These are phyloP conservation scores for Penicillium antarcticum DNA, from an alignment of 495 filamentous ascomycete species.

Conservation along the genomic window DNA sequence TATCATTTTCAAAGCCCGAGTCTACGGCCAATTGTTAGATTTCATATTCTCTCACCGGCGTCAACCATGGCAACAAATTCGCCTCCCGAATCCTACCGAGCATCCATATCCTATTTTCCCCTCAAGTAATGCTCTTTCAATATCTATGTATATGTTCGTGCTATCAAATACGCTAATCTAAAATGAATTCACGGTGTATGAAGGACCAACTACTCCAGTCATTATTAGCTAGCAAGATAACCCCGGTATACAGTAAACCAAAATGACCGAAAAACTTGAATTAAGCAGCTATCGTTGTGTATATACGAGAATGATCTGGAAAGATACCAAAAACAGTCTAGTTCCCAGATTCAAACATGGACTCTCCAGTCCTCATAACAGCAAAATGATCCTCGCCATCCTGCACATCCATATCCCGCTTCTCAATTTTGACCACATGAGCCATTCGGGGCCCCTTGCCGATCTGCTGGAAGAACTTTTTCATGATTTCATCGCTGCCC, in stretches of 20 bases:
- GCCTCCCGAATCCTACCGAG: slow-evolving; percentile 10
- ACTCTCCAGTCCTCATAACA: slow-evolving; percentile 38
- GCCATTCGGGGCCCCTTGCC: slow-evolving; percentile 67
- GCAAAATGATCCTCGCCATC: slow-evolving; percentile 64
- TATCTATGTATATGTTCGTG: too few relatives aligned
- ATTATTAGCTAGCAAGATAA: too few relatives aligned
- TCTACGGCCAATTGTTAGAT: neutral
- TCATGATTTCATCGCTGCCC: slow-evolving; percentile 59
- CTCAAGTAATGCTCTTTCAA: too few relatives aligned
- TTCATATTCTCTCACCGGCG: slow-evolving; percentile 15
- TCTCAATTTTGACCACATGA: slow-evolving; percentile 69
- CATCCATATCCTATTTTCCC: neutral
- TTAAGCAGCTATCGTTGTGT: too few relatives aligned
- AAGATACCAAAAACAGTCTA: neutral
- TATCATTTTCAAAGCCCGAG: slow-evolving; percentile 15
- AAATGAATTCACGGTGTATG: too few relatives aligned
- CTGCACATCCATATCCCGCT: slow-evolving; percentile 55
- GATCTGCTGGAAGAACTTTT: slow-evolving; percentile 71
- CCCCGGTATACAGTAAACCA: too few relatives aligned
- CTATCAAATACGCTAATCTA: too few relatives aligned
- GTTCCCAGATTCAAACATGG: slow-evolving; percentile 18
- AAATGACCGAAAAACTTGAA: too few relatives aligned
- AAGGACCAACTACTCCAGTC: too few relatives aligned
- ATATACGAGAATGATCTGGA: too few relatives aligned
- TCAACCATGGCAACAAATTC: neutral